Base-by-base conservation (phyloP, 805 yeast species). In the Yamadazyma endophytica region DNA sequence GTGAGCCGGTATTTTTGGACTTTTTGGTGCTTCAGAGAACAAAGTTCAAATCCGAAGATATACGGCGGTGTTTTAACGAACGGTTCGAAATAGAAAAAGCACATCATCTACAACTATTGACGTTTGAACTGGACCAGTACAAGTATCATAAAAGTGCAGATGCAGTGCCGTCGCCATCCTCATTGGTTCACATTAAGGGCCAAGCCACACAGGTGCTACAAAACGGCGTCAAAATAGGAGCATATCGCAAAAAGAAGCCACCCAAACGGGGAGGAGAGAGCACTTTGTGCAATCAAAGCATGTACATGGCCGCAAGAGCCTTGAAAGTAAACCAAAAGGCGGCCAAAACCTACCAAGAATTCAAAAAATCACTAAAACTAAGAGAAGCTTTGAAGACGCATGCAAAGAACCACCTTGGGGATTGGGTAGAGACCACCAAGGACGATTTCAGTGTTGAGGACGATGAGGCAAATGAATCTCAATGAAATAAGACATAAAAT, bases 191-290 rank as follows among this genome's bases (percentile, higher is more conserved):
- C 26, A 39, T 59, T 7, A 50, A 51, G 6, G 33, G 39, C 2
- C 41, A 47, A 5, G 33, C 40, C 9, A 31, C 47, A 1, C 70
- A 74, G 36, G 63, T 72, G 1, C 52, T 80, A 9, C 64, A 73
- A 24, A 72, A 73, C 42, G 87, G 86, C 0, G 73, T 79, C 4
- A 75, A 68, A 37, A 76, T 76, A 39, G 89, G 90, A 0, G 64
- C 68, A 13, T 64, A 51, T 33, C 38, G 65, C 1, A 77, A 74
- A 41, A 67, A 56, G 22, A 58, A 55, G 28, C 65, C 68, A 0
- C 61, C 79, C 1, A 53, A 66, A 22, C 49, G 46, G 12, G 61
- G 67, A 11, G 76, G 77, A 5, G 66, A 60, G 17, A 64, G 73
- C 26, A 16, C 44, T 6, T 27, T 70, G 4, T 64, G 73, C 35